These are phyloP conservation scores for Talaromyces nanjingensis DNA, from an alignment of 495 filamentous ascomycete genomes.

Conservation along the genomic window DNA sequence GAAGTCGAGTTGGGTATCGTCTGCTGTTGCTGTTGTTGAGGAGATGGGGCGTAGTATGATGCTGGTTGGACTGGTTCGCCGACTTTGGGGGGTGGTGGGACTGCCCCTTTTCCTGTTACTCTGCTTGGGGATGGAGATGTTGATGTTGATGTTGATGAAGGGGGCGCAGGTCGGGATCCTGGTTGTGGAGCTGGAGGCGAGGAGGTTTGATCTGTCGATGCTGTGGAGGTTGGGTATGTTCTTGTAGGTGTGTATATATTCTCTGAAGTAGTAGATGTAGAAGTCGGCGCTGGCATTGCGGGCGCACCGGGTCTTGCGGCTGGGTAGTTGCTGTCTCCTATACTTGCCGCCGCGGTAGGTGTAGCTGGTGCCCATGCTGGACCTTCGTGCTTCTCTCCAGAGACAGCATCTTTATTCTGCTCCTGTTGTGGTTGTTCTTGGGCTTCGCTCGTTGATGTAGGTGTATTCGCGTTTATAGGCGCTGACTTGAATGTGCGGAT, in stretches of 20 bases:
- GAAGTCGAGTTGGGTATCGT: constrained; percentile 32
- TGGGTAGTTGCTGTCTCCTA: constrained; percentile 3
- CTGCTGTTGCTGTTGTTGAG: constrained; percentile 17
- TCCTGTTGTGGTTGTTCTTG: neutral
- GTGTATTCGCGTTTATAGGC: constrained; percentile 39
- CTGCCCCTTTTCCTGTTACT: constrained; percentile 9
- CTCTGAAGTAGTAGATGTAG: constrained; percentile 7
- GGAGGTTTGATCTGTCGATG: constrained; percentile 18
- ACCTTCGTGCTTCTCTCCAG: neutral
- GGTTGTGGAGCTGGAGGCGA: constrained; percentile 55
- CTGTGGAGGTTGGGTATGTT: constrained; percentile 15
- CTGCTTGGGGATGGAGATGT: neutral
- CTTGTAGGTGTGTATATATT: constrained; percentile 28
- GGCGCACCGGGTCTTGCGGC: constrained; percentile 10
- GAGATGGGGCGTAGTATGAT: constrained; percentile 22
- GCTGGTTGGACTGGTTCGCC: constrained; percentile 30
- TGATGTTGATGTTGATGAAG: constrained; percentile 15
- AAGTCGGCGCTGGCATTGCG: constrained; percentile 19
- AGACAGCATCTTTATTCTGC: constrained; percentile 1
- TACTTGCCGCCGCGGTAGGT: constrained; percentile 12
- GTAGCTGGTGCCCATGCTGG: constrained; percentile 9
- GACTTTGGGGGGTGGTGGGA: constrained; percentile 51
- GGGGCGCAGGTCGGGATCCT: constrained; percentile 40
- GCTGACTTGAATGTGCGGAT: constrained; percentile 53
- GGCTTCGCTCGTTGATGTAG: constrained; percentile 8